phyloP scores from a whole-genome alignment of 805 yeast genomes.

The Sugiyamaella floridensis region DNA sequence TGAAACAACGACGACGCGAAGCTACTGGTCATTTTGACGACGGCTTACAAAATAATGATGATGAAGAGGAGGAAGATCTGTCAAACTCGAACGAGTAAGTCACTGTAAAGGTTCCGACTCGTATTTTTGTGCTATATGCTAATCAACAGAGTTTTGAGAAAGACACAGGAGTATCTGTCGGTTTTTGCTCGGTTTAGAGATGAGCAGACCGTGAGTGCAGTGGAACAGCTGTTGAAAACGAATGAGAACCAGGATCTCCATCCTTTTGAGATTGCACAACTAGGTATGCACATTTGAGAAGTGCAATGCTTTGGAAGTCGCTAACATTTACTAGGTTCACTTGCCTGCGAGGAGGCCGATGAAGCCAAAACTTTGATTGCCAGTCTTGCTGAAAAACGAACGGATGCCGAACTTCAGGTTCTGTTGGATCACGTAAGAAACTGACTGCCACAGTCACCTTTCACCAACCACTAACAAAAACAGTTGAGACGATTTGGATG shows the following conservation, averaged over 20 bases:
- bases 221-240: conserved; percentile 71
- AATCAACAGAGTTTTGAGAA: conserved; percentile 60
- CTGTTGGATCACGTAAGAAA: conserved; percentile 75
- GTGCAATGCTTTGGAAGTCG: not conserved
- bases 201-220: conserved; percentile 88
- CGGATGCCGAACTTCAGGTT: conserved; percentile 81
- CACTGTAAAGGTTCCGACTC: not conserved
- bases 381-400: conserved; percentile 70
- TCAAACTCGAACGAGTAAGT: conserved; percentile 31
- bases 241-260: conserved; percentile 73
- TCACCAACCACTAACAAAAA: not conserved
- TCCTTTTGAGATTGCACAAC: conserved; percentile 92
- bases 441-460: not conserved
- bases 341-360: conserved; percentile 93
- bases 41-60: conserved; percentile 32
- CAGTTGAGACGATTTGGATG: conserved; percentile 25
- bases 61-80: conserved; percentile 33
- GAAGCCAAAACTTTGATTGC: conserved; percentile 95
- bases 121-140: not conserved
- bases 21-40: conserved; percentile 27
- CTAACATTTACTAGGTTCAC: conserved; percentile 46
- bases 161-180: conserved; percentile 80
- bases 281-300: conserved; percentile 32
- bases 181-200: conserved; percentile 87
- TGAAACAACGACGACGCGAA: conserved; percentile 62